Base-by-base conservation (phyloP, 73 alveolate genomes). In the Paramecium primaurelia region DNA sequence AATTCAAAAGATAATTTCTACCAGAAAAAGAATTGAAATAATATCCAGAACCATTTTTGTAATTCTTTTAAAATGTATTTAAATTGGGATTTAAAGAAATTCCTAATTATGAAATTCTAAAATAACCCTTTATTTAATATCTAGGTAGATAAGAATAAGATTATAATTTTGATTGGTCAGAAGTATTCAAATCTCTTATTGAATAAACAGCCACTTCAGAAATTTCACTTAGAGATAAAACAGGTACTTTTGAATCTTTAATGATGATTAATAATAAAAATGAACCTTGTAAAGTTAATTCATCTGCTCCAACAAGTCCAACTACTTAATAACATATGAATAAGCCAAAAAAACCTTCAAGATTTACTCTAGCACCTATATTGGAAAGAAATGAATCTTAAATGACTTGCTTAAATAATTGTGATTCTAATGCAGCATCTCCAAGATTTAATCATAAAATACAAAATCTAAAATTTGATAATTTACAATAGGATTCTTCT, bases 371-470 rank as follows among this genome's bases (percentile, higher is more conserved):
- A 9, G 84, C 84, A 64, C 84, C 84, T 8, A 64, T 64, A 2
- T 64, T 64, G 12, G 84, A 64, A 64, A 64, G 28, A 26, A 64
- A 64, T 64, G 84, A 64, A 64, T 64, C 84, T 6, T 12, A 25
- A 34, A 28, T 34, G 51, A 64, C 84, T 3, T 30, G 30, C 51
- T 18, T 54, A 1, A 64, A 64, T 8, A 34, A 32, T 64, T 64
- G 47, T 64, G 84, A 64, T 64, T 64, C 84, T 12, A 64, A 64
- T 64, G 84, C 84, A 28, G 51, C 32, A 64, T 64, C 84, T 11
- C 84, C 84, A 2, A 28, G 51, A 64, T 28, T 28, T 64, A 11
- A 34, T 28, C 47, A 12, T 64, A 6, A 59, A 10, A 30, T 64
- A 6, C n/a, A 12, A 12, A 64, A 64, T 64, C 9, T 25, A 25